These are phyloP conservation scores for Fusarium sp. DNA, from an alignment of 2,329 filamentous ascomycete genomes.

Conservation along the genomic window DNA sequence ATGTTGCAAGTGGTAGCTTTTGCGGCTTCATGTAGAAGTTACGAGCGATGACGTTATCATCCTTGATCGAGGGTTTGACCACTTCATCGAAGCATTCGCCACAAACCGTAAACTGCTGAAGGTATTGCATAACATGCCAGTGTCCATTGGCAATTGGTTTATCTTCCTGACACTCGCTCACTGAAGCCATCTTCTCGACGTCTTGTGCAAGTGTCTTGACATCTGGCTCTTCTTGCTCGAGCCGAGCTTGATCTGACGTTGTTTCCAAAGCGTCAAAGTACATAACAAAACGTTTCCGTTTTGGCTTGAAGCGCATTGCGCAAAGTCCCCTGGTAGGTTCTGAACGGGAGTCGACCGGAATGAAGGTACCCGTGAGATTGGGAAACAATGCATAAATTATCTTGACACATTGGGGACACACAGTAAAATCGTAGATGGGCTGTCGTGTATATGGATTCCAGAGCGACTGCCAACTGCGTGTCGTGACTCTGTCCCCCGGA, in stretches of 20 bases:
- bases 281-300: conserved; percentile 65
- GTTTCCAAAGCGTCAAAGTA: conserved; percentile 72
- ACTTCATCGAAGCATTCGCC: conserved; percentile 86
- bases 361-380: conserved; percentile 74
- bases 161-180: conserved; percentile 74
- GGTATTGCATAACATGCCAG: conserved; percentile 82
- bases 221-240: conserved; percentile 62
- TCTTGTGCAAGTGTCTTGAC: conserved; percentile 72
- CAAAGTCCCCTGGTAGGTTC: conserved; percentile 69
- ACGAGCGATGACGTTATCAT: conserved; percentile 66
- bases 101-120: conserved; percentile 86
- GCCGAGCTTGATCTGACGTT: conserved; percentile 63
- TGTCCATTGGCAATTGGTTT: conserved; percentile 68
- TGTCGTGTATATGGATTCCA: conserved; percentile 73
- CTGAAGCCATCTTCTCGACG: conserved; percentile 67
- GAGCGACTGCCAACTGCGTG: conserved; percentile 80
- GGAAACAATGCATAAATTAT: conserved; percentile 81
- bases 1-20: conserved; percentile 67
- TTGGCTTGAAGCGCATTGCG: conserved; percentile 70
- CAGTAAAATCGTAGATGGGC: conserved; percentile 76
- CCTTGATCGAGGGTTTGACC: conserved; percentile 74
- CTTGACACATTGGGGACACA: conserved; percentile 80
- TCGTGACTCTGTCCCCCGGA: conserved; percentile 64
- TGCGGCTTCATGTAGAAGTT: conserved; percentile 73
- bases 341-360: conserved; percentile 60